phyloP scores from a whole-genome alignment of 1,284 basidiomycete genomes.

The Neolentinus lepideus region DNA sequence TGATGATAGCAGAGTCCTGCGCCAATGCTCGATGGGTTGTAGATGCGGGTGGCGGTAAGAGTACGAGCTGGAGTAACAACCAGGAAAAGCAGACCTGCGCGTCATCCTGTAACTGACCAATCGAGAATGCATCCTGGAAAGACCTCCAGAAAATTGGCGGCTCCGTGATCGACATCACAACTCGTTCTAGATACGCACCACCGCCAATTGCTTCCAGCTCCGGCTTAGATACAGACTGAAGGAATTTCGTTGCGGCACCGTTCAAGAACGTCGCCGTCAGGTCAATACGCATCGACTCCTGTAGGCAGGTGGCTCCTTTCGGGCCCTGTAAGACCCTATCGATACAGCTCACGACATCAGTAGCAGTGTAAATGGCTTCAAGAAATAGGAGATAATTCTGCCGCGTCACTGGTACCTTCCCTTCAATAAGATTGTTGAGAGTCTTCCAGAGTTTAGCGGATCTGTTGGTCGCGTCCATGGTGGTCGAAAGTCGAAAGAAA shows the following conservation, averaged over 20 bases:
- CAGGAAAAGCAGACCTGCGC: slow-evolving; percentile 37
- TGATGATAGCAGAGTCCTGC: slow-evolving; percentile 23
- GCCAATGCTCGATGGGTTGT: slow-evolving; percentile 31
- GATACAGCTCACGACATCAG: slow-evolving; percentile 31
- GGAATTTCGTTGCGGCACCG: slow-evolving; percentile 26
- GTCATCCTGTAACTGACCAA: slow-evolving; percentile 25
- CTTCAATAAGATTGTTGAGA: slow-evolving; percentile 17
- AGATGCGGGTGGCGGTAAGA: slow-evolving; percentile 28
- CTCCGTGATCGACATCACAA: slow-evolving; percentile 37
- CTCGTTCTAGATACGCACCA: slow-evolving; percentile 33
- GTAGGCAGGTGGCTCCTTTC: slow-evolving; percentile 33
- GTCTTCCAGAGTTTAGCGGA: slow-evolving; percentile 14
- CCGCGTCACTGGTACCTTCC: slow-evolving; percentile 7
- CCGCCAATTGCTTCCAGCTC: slow-evolving; percentile 28
- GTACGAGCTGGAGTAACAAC: slow-evolving; percentile 43
- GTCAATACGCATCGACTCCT: slow-evolving; percentile 37
- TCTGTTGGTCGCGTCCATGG: not conserved
- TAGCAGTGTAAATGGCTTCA: slow-evolving; percentile 37
- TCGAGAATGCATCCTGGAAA: slow-evolving; percentile 32
- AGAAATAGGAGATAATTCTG: slow-evolving; percentile 27
- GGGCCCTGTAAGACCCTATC: slow-evolving; percentile 31
- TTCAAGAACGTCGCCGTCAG: slow-evolving; percentile 36
- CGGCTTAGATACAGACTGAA: slow-evolving; percentile 34
- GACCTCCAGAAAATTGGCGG: slow-evolving; percentile 49
- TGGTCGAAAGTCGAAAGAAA: not conserved